Evolutionary conservation across 139 green algal genomes (phyloP).

Genomic region (Mesotaenium endlicherianum): DNA sequence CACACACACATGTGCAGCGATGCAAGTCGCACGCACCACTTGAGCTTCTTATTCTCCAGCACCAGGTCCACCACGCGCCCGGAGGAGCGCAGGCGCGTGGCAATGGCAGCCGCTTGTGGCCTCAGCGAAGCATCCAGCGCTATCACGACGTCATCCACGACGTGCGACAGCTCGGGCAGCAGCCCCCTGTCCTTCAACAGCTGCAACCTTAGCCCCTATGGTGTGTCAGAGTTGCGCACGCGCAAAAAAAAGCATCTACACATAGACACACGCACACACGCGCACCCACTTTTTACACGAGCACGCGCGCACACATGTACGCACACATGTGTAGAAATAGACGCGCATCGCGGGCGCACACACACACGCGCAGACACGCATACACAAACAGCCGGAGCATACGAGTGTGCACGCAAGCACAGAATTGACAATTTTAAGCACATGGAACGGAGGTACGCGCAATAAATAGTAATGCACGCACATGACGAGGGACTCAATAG

Average conservation of each 20-base stretch:
- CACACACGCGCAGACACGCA: neutral
- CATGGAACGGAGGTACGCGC: no score
- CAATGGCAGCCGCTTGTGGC: constrained; percentile 55
- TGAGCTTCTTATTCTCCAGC: constrained; percentile 89
- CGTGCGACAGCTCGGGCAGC: constrained; percentile 38
- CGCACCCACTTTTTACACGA: neutral
- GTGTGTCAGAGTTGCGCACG: neutral
- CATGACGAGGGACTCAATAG: no score
- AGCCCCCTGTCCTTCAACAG: constrained; percentile 85
- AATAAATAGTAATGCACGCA: no score
- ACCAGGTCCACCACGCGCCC: constrained; percentile 87
- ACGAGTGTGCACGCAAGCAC: neutral
- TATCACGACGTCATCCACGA: constrained; percentile 54
- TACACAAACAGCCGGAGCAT: neutral
- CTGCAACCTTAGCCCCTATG: constrained; percentile 21
- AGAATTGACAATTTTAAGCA: no score
- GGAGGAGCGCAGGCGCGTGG: constrained; percentile 62
- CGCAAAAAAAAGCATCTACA: neutral
- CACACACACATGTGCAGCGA: no score
- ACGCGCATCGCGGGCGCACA: no score
- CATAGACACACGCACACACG: neutral
- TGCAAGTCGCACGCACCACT: no score
- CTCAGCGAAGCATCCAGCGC: constrained; percentile 38
- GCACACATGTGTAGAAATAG: no score
- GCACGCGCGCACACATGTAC: neutral